Evolutionary conservation across 2,329 filamentous ascomycete genomes (phyloP), one percentile per base, ranked within the genome.

Genomic region (Phaeosphaeriaceae sp.): DNA sequence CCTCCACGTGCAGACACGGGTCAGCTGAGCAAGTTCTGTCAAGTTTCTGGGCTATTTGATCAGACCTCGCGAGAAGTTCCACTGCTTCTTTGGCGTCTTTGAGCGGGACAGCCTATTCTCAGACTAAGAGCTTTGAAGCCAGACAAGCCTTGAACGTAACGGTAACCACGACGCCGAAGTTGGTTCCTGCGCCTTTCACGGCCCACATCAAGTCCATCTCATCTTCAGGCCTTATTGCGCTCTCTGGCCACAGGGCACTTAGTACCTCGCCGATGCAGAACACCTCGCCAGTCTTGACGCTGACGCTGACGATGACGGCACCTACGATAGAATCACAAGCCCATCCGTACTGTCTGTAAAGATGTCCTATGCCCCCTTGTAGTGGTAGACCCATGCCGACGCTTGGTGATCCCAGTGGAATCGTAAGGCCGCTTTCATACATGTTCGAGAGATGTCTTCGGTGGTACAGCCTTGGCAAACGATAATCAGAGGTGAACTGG

Each of bases 341-440:
- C 13, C 89, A 84, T 1, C 87, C 86, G 60, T 86, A 72, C 9
- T 79, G 54, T 57, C 86, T 79, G 40, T 82, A 67, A n/a, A 88
- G 75, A 62, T 88, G 86, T 1, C 87, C 86, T 48, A 89, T 86
- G 53, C 87, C 87, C 42, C 88, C 88, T 77, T 89, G 86, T 48
- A 90, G 77, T 86, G 86, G 89, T 15, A 87, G 63, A 0, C 88
- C 88, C 0, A 85, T 82, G 2, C 88, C 87, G 24, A 89, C 86
- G 62, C 86, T 89, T 61, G 87, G 84, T 25, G 85, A 70, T 2
- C 87, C 88, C 3, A 89, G 70, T 0, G 87, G 86, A 1, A 89
- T 82, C 54, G 83, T 85, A 53, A 89, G 0, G 1, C 82, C 84
- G 62, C 76, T 1, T 57, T 73, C 78, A 83, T 82, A 36, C 83